Conservation (phyloP, 177 flowering plant genomes). For the Vitis hybrid region DNA sequence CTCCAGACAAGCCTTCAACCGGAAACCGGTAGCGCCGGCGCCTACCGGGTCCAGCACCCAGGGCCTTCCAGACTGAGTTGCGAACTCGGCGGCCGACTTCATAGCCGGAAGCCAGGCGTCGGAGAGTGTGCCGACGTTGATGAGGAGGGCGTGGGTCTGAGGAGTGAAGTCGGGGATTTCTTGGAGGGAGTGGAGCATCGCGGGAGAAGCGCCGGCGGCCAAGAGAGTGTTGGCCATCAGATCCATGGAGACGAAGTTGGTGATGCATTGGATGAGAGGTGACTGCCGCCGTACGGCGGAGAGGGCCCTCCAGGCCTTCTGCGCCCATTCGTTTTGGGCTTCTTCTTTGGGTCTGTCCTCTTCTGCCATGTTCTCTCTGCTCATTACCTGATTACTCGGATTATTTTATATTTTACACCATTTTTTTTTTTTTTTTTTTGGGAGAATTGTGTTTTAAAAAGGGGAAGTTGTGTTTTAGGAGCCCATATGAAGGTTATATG, state of each 20-base stretch:
- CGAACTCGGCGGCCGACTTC: conserved; percentile 61
- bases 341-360: neutral
- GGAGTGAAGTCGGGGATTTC: conserved; percentile 88
- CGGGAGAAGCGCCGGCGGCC: conserved; percentile 88
- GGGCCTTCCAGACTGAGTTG: conserved; percentile 44
- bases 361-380: conserved; percentile 1
- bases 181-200: conserved; percentile 67
- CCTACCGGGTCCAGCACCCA: conserved; percentile 98
- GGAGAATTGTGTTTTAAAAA: too few species aligned
- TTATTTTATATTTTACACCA: too few species aligned
- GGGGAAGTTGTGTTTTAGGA: too few species aligned
- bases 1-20: conserved; percentile 68
- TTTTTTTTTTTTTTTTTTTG: too few species aligned
- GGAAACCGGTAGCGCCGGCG: conserved; percentile 63
- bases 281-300: conserved; percentile 21
- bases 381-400: too few species aligned
- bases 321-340: conserved; percentile 30
- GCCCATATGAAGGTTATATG: too few species aligned
- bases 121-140: conserved; percentile 79
- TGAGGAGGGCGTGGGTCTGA: conserved; percentile 43
- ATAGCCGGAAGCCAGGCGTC: conserved; percentile 66
- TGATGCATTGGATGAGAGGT: conserved; percentile 85
- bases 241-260: conserved; percentile 93
- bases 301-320: conserved; percentile 47
- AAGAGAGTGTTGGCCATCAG: conserved; percentile 71